phyloP scores from a whole-genome alignment of 2,329 filamentous ascomycete species.

The Chaetomium olivaceum region DNA sequence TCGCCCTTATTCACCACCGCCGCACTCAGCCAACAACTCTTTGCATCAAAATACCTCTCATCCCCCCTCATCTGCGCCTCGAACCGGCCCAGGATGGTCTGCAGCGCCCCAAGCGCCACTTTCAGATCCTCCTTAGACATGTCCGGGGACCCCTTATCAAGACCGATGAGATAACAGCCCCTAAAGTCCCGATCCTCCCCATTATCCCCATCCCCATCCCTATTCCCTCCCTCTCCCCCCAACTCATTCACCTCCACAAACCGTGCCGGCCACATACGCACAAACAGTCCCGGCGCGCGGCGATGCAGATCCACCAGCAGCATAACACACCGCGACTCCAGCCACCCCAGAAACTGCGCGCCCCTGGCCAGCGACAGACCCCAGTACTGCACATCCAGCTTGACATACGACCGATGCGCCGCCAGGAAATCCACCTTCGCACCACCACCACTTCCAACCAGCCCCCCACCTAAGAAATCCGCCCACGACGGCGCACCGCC shows the following conservation, averaged over 20 bases:
- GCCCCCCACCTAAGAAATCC: slow-evolving; percentile 35
- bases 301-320: slow-evolving; percentile 61
- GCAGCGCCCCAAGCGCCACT: slow-evolving; percentile 46
- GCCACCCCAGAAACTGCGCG: slow-evolving; percentile 60
- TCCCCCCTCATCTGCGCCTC: slow-evolving; percentile 50
- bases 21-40: slow-evolving; percentile 51
- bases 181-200: slow-evolving; percentile 50
- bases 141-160: slow-evolving; percentile 41
- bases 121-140: slow-evolving; percentile 46
- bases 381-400: slow-evolving; percentile 67
- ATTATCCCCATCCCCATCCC: slow-evolving; percentile 25
- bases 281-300: slow-evolving; percentile 51
- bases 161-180: slow-evolving; percentile 62
- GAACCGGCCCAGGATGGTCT: slow-evolving; percentile 48
- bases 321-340: slow-evolving; percentile 60
- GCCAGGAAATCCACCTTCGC: slow-evolving; percentile 46
- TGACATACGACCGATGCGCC: slow-evolving; percentile 56
- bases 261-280: slow-evolving; percentile 63
- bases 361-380: slow-evolving; percentile 57
- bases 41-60: slow-evolving; percentile 51
- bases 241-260: slow-evolving; percentile 48
- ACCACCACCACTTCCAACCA: too few species aligned
- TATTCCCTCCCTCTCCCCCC: slow-evolving; percentile 30
- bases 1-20: slow-evolving; percentile 43
- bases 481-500: slow-evolving; percentile 42